Evolutionary conservation across 192 early-diverging fungal species (phyloP).

Genomic region (Entomortierella lignicola): DNA sequence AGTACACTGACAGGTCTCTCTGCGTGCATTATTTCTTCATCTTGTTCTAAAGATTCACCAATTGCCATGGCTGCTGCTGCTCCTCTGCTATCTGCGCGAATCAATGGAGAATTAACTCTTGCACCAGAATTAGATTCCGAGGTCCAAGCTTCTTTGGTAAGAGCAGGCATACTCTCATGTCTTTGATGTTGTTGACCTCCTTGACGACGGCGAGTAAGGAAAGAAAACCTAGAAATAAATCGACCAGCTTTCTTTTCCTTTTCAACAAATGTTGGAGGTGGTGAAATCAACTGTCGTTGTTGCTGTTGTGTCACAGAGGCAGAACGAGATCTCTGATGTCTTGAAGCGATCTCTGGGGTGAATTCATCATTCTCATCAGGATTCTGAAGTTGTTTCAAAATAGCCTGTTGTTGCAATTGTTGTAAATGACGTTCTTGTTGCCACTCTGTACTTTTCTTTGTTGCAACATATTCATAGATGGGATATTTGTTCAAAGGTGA

Average conservation of each 20-base stretch:
- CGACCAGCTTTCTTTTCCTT: constrained; percentile 38
- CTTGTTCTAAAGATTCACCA: not conserved
- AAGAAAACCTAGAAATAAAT: constrained; percentile 45
- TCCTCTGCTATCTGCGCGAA: constrained; percentile 8
- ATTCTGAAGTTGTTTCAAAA: constrained; percentile 15
- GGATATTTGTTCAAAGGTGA: constrained; percentile 37
- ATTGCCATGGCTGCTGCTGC: not conserved
- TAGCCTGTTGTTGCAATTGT: constrained; percentile 31
- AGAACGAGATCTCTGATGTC: constrained; percentile 26
- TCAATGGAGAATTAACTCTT: constrained; percentile 1
- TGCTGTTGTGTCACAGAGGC: constrained; percentile 16
- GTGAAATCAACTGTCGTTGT: constrained; percentile 15
- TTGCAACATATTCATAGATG: constrained; percentile 26
- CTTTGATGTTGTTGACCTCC: constrained; percentile 35
- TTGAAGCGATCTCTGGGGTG: not conserved
- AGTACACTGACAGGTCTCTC: not conserved
- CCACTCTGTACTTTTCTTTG: constrained; percentile 7
- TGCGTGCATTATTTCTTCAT: not conserved
- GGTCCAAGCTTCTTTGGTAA: constrained; percentile 9
- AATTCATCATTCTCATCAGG: constrained; percentile 19
- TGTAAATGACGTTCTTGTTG: constrained; percentile 32
- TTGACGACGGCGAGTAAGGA: constrained; percentile 47
- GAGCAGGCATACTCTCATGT: constrained; percentile 30
- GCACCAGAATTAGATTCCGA: not conserved
- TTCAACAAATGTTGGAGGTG: constrained; percentile 20